phyloP scores from a whole-genome alignment of 2,329 filamentous ascomycete genomes.

The Fusarium bactridioides region DNA sequence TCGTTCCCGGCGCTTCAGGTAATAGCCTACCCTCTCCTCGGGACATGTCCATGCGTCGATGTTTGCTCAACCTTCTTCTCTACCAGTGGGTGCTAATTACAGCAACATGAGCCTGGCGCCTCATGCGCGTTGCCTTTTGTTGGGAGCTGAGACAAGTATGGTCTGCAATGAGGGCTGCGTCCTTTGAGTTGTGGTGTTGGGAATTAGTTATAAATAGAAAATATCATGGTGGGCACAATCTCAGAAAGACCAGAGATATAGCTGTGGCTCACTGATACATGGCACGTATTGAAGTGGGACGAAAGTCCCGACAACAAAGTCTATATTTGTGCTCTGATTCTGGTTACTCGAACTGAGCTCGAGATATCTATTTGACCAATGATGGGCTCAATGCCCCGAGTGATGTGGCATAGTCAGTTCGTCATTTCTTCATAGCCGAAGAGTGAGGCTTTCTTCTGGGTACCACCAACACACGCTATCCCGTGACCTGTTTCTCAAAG shows the following conservation, averaged over 20 bases:
- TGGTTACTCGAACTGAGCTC: not conserved
- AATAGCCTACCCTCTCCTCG: constrained; percentile 12
- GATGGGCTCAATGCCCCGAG: not conserved
- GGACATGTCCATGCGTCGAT: constrained; percentile 7
- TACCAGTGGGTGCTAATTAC: constrained; percentile 5
- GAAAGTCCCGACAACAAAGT: not conserved
- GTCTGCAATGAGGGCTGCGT: not conserved
- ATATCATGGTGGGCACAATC: not conserved
- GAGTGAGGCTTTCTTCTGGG: not conserved
- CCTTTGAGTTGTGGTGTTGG: not conserved
- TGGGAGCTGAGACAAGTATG: not conserved
- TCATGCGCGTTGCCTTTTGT: not conserved
- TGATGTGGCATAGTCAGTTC: not conserved
- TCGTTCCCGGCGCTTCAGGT: not conserved
- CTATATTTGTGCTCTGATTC: not conserved
- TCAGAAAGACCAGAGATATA: not conserved
- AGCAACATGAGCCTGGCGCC: constrained; percentile 10
- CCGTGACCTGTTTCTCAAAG: not conserved
- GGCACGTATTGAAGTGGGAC: not conserved
- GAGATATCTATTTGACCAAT: not conserved
- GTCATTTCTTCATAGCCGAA: not conserved
- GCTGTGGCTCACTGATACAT: not conserved
- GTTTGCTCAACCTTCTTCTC: constrained; percentile 7
- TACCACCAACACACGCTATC: not conserved
- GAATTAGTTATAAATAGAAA: not conserved